A percentile compares a stretch with the other conserved stretches of the same genome.
These are phyloP conservation scores for Mycosarcoma maydis DNA, from an alignment of 1,284 basidiomycete genomes.

Conservation along the genomic window DNA sequence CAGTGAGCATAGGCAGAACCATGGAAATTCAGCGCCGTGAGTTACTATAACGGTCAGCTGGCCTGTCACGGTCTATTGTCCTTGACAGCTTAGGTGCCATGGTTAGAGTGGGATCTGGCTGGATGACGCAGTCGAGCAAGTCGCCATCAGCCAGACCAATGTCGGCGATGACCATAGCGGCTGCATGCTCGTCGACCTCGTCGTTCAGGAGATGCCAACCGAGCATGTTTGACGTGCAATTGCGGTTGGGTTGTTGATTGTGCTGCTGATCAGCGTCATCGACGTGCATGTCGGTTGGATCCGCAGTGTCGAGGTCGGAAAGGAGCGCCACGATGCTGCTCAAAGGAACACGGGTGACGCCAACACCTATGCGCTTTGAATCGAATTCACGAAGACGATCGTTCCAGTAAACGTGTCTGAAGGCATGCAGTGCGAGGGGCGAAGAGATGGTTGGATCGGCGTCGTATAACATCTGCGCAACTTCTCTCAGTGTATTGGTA, in stretches of 20 bases:
- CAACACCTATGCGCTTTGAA: conserved; percentile 30
- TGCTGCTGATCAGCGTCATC: conserved; percentile 8
- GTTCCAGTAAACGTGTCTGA: conserved; percentile 40
- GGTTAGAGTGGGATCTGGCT: conserved; percentile 27
- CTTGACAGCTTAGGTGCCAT: conserved; percentile 18
- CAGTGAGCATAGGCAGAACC: too few species aligned
- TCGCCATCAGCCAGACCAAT: conserved; percentile 34
- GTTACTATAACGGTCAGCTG: conserved; percentile 12
- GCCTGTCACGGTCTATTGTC: conserved; percentile 14
- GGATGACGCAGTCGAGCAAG: conserved; percentile 49
- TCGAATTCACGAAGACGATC: conserved; percentile 11
- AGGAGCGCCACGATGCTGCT: conserved; percentile 29
- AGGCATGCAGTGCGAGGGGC: conserved; percentile 49
- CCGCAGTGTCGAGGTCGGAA: conserved; percentile 10
- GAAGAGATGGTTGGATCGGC: conserved; percentile 42
- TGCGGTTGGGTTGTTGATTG: neutral
- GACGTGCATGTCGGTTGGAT: conserved; percentile 6
- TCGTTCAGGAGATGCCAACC: conserved; percentile 19
- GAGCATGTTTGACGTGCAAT: conserved; percentile 5
- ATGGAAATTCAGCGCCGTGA: conserved; percentile 20
- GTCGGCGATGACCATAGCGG: conserved; percentile 33
- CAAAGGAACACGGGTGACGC: conserved; percentile 49
- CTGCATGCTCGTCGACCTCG: conserved; percentile 38
- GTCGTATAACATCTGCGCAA: conserved; percentile 53
- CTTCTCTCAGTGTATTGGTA: conserved; percentile 55